These are phyloP conservation scores for Nothophytophthora sp. DNA, from an alignment of 352 stramenopile species.

Conservation along the genomic window DNA sequence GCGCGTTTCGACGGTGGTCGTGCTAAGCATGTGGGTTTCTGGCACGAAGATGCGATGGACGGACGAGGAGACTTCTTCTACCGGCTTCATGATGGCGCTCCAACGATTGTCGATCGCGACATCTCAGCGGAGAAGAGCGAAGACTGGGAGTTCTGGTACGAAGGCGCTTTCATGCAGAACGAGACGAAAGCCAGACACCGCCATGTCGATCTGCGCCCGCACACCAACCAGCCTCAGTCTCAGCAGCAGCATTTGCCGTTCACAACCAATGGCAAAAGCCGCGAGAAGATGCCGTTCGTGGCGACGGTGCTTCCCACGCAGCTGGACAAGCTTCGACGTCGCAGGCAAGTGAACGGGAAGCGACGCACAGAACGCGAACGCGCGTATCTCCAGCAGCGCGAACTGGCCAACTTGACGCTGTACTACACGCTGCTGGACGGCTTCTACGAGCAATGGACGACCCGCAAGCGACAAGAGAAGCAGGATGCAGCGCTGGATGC, in stretches of 20 bases:
- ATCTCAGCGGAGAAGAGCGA: slow-evolving; percentile 8
- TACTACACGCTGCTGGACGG: slow-evolving; percentile 67
- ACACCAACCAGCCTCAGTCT: slow-evolving; percentile 1
- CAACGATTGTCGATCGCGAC: not conserved
- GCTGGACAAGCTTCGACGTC: slow-evolving; percentile 38
- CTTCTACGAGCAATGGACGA: slow-evolving; percentile 67
- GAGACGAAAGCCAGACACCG: slow-evolving; percentile 60
- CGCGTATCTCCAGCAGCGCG: slow-evolving; percentile 42
- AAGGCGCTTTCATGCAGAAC: slow-evolving; percentile 68
- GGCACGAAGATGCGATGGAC: slow-evolving; percentile 63
- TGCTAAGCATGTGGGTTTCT: slow-evolving; percentile 64
- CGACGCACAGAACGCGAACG: slow-evolving; percentile 42
- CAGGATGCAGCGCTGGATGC: slow-evolving; percentile 29
- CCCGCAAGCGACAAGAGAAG: slow-evolving; percentile 35
- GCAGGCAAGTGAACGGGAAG: slow-evolving; percentile 36
- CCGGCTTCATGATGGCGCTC: slow-evolving; percentile 2
- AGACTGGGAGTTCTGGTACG: slow-evolving; percentile 69
- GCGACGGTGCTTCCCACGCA: slow-evolving; percentile 33
- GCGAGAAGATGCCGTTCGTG: slow-evolving; percentile 60
- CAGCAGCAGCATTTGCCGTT: slow-evolving; percentile 36
- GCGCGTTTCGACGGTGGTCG: slow-evolving; percentile 35
- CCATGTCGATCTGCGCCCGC: slow-evolving; percentile 46
- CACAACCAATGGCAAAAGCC: slow-evolving; percentile 70
- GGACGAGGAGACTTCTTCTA: slow-evolving; percentile 66
- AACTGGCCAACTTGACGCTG: slow-evolving; percentile 46